Evolutionary conservation across 768 basidiomycete genomes (phyloP), one percentile per base, ranked within the genome.

Genomic region (Roridomyces roridus): DNA sequence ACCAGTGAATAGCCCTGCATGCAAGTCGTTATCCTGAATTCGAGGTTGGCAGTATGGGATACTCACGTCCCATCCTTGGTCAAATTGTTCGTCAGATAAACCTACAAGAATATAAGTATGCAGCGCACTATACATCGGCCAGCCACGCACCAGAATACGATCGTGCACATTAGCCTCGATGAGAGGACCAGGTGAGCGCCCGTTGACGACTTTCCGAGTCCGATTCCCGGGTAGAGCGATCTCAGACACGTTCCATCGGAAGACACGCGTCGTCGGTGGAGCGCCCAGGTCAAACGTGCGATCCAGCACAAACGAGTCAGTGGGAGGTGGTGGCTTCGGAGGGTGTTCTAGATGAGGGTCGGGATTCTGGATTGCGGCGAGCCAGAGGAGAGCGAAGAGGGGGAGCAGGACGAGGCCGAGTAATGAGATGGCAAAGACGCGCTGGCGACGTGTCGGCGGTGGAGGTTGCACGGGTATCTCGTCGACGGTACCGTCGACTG

Each of bases 161-260:
- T 78, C 77, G 28, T 68, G 68, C 26, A 67, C 64, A 57, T 76
- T 77, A 1, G 66, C 75, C 47, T 77, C 70, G 35, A 77, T 74
- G 5, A 74, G 69, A 0, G 76, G 76, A 7, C 76, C 76, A 9
- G 76, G 75, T 37, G 64, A 77, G 45, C 68, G 51, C 71, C 80
- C 76, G 26, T 83, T 83, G 24, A 83, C 80, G 43, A 80, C 80
- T 5, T 81, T 67, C 77, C 81, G 78, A 1, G 65, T 64, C 40
- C 75, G 72, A 41, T 73, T 61, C 29, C 75, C 67, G 1, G 78
- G 68, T 2, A 76, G 74, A 4, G 55, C 55, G n/a, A 72, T 65
- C 56, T 74, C 65, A 12, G 72, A 68, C 8, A 82, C 65, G n/a
- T 72, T 71, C 71, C 80, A 82, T 40, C 74, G 72, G 47, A 73